Conservation (phyloP, 2,329 filamentous ascomycete species). For the Knufia fluminis region DNA sequence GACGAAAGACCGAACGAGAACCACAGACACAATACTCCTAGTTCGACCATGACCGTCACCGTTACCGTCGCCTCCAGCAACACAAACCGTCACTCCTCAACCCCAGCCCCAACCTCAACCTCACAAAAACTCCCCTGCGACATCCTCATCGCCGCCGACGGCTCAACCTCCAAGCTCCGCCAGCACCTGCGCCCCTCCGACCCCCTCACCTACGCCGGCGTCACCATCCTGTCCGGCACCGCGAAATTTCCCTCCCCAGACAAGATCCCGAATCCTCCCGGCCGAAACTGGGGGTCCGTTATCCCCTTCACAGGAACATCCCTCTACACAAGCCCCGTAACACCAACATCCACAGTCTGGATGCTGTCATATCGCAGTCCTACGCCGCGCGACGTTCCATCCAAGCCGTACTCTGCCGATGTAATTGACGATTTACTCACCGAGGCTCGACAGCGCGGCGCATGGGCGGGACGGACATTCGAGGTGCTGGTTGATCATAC, state of each 20-base stretch:
- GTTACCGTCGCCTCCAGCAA: no score
- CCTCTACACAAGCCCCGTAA: constrained; percentile 40
- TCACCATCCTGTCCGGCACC: constrained; percentile 32
- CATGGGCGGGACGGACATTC: constrained; percentile 33
- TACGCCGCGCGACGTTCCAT: no score
- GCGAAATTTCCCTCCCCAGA: constrained; percentile 28
- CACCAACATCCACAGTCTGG: no score
- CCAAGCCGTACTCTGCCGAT: no score
- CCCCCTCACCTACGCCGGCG: constrained; percentile 32
- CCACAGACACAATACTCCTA: no score
- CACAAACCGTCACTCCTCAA: no score
- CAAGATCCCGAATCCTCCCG: constrained; percentile 25
- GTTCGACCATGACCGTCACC: no score
- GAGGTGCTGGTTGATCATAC: constrained; percentile 33
- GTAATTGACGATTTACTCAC: no score
- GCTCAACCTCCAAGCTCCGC: constrained; percentile 37
- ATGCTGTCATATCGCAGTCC: no score
- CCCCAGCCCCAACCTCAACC: no score
- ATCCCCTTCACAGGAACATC: constrained; percentile 32
- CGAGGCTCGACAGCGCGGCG: no score
- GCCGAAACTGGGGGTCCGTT: constrained; percentile 35
- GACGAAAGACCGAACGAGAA: constrained; percentile 9
- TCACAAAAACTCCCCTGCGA: no score
- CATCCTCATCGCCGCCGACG: constrained; percentile 39
- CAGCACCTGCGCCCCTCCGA: constrained; percentile 32